Evolutionary conservation across 441 rosid genomes (phyloP), one percentile per base, ranked within the genome.

Genomic region (Adansonia grandidieri): DNA sequence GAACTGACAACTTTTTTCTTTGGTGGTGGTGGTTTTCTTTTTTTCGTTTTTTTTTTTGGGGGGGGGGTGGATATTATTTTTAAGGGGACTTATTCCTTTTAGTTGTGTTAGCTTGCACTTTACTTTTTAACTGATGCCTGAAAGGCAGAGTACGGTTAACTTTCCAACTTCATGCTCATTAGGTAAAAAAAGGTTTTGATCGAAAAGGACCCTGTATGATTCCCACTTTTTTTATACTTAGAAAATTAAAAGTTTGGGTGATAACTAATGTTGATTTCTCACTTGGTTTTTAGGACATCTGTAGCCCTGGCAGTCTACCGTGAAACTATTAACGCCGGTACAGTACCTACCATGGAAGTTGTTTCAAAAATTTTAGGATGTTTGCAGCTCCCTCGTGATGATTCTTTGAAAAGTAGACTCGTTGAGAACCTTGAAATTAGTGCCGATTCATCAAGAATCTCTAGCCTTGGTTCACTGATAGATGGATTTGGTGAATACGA

Each of bases 401-500:
- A 91, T 76, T 86, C 90, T 68, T 72, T 92, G 80, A 91, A 89
- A 86, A 79, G 75, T 67, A 89, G 82, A 81, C 86, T 93, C 44
- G 78, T 93, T n/a, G 97, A 93, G 79, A 89, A 85, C 84, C 80
- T 92, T 74, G 92, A 88, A 80, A 84, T 90, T 70, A 81, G 77
- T 81, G 83, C 78, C 50, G 87, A 89, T 61, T 45, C 91, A 24
- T 84, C 93, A 81, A 89, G 78, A 82, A 68, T 61, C 78, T 86
- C 87, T 47, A 90, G 88, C 77, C 88, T 92, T 47, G 84, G 87
- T 81, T 89, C 97, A 28, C 78, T 93, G 76, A 85, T 95, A 5
- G 99, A 95, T 77, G 98, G 98, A 78, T 96, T 93, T 86, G 99
- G 93, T 80, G 98, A 96, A 85, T 96, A 91, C 64, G 99, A 96